Conservation (phyloP, 371 early-diverging fungal species). For the Actinomortierella wolfii region DNA sequence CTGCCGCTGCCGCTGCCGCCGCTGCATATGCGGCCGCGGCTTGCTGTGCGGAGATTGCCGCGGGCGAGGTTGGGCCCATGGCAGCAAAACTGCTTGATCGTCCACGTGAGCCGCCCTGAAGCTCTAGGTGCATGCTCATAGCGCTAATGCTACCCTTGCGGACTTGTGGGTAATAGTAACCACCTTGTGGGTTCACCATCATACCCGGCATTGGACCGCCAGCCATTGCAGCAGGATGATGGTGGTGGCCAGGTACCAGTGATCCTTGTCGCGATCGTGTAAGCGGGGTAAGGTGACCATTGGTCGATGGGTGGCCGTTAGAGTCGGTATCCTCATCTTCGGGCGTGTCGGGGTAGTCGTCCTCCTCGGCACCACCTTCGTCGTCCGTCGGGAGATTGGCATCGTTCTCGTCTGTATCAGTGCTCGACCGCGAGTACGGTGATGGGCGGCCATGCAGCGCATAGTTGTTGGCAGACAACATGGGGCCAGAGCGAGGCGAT, state of each 20-base stretch:
- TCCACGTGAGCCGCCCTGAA: no score
- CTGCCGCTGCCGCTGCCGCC: constrained; percentile 5
- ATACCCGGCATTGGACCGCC: no score
- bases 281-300: constrained; percentile 10
- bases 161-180: constrained; percentile 9
- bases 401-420: constrained; percentile 43
- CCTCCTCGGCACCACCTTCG: constrained; percentile 31
- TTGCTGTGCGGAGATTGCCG: no score
- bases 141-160: constrained; percentile 38
- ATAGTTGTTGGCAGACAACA: constrained; percentile 21
- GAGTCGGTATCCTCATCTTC: constrained; percentile 28
- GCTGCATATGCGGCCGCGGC: no score
- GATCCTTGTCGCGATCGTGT: constrained; percentile 34
- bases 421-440: constrained; percentile 30
- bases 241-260: constrained; percentile 18
- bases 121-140: constrained; percentile 13
- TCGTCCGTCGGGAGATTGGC: constrained; percentile 42
- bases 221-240: no score
- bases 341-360: constrained; percentile 41
- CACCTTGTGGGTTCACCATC: no score
- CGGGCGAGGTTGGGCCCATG: no score
- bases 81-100: no score
- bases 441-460: constrained; percentile 15
- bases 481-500: constrained; percentile 32
- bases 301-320: no score